These are phyloP conservation scores for Piloderma croceum DNA, from an alignment of 768 basidiomycete species.

Conservation along the genomic window DNA sequence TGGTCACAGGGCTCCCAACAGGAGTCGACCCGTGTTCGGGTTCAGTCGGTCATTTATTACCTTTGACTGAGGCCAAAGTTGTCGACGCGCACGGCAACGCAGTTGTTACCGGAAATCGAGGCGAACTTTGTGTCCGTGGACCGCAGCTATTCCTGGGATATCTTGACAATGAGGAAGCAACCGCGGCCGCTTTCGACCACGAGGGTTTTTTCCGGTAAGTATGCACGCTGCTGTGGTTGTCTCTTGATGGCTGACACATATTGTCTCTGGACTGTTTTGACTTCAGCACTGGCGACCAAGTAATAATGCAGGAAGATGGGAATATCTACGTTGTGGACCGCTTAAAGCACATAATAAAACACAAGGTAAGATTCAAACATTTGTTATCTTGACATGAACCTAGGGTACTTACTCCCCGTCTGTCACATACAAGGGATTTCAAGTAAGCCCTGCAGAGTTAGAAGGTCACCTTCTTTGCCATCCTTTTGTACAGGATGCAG, in stretches of 20 bases:
- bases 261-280: conserved; percentile 9
- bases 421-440: conserved; percentile 18
- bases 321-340: conserved; percentile 49
- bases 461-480: conserved; percentile 25
- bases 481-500: conserved; percentile 20
- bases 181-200: conserved; percentile 19
- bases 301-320: conserved; percentile 38
- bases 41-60: conserved; percentile 9
- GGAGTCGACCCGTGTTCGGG: neutral
- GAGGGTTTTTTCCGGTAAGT: too few relatives aligned
- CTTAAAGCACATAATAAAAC: conserved; percentile 30
- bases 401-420: too few relatives aligned
- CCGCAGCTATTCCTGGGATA: conserved; percentile 14
- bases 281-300: conserved; percentile 47
- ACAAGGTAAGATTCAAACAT: conserved; percentile 18
- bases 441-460: conserved; percentile 27
- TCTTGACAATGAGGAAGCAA: conserved; percentile 13
- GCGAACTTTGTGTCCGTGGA: conserved; percentile 23
- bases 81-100: conserved; percentile 13
- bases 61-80: conserved; percentile 11
- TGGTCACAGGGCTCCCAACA: neutral
- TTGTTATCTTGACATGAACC: too few relatives aligned
- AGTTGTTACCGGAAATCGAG: conserved; percentile 9
- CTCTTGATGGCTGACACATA: too few relatives aligned
- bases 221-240: too few relatives aligned